Conservation (phyloP, 2,329 filamentous ascomycete genomes). For the Chaetomiaceae sp. region DNA sequence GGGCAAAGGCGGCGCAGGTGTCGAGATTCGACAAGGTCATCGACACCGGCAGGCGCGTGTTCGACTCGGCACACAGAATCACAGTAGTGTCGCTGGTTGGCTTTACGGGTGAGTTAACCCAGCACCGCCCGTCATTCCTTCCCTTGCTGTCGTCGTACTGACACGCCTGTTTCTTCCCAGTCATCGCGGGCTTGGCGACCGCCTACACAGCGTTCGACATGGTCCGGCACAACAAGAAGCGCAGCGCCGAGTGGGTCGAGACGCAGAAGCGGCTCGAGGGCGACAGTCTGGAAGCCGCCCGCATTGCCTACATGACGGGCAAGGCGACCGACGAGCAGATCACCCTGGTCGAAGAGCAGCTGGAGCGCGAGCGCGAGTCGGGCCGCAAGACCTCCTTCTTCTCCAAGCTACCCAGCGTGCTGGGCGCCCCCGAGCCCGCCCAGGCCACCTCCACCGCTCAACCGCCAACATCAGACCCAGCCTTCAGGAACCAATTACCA, state of each 20-base stretch:
- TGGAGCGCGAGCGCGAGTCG: conserved; percentile 39
- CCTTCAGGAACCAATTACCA: neutral
- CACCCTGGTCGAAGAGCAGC: conserved; percentile 51
- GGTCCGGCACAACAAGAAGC: conserved; percentile 54
- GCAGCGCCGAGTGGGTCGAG: conserved; percentile 52
- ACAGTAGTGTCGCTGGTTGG: conserved; percentile 50
- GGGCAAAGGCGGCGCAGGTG: conserved; percentile 54
- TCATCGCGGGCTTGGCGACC: conserved; percentile 47
- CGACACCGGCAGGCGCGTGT: conserved; percentile 41
- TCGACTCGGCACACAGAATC: conserved; percentile 51
- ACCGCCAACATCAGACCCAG: neutral
- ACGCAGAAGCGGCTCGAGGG: conserved; percentile 48
- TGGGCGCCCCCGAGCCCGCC: conserved; percentile 36
- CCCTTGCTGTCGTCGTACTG: neutral
- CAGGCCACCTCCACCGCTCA: conserved; percentile 22
- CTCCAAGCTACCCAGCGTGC: conserved; percentile 45
- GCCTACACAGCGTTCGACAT: conserved; percentile 57
- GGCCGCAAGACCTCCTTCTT: conserved; percentile 21
- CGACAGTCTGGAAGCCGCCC: conserved; percentile 51
- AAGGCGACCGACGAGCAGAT: conserved; percentile 51
- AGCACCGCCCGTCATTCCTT: neutral
- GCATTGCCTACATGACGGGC: conserved; percentile 55
- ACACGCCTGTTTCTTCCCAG: conserved; percentile 6
- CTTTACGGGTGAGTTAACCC: conserved; percentile 46
- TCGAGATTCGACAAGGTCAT: conserved; percentile 48